Base-by-base conservation (phyloP, 768 basidiomycete species). In the Kondoa subrosea region DNA sequence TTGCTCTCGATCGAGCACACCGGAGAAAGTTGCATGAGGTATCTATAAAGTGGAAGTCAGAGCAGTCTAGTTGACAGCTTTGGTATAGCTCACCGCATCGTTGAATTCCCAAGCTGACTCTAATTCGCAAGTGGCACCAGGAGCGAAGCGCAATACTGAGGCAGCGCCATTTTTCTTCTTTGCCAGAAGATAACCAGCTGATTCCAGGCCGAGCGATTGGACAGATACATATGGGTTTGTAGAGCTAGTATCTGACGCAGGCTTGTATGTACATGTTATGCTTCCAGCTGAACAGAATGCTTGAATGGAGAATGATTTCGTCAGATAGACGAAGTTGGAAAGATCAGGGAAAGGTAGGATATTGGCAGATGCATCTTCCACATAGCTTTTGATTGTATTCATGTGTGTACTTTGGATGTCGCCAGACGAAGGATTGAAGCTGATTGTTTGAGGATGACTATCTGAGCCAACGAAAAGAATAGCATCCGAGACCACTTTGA, bases 1-100 rank as follows among this genome's bases (percentile, higher is more conserved):
- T 27, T 29, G 34, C 17, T 58, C 27, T 4, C 69, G 65, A 31
- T 69, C 69, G 8, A 67, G 30, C 56, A 65, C 63, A 17, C 69
- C 69, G 65, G 26, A 61, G 31, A 26, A 69, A 16, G 63, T 12
- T 12, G 50, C 34, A 31, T 33, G 30, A 31, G 27, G 61, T 3
- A 15, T 30, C 27, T 27, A 17, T 63, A 21, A 21, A 50, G 21
- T 21, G 21, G 40, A n/a, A n/a, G n/a, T n/a, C n/a, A n/a, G n/a
- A n/a, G n/a, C n/a, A n/a, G n/a, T n/a, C n/a, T n/a, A n/a, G n/a
- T n/a, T n/a, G n/a, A n/a, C n/a, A n/a, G n/a, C n/a, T n/a, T n/a
- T n/a, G n/a, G n/a, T n/a, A n/a, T n/a, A 21, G 21, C 40, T 50
- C 12, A 50, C 40, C 8, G 40, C 40, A 8, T 50, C 40, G 40